Evolutionary conservation across 2,329 filamentous ascomycete genomes (phyloP).

Genomic region (Aschersonia sp.): DNA sequence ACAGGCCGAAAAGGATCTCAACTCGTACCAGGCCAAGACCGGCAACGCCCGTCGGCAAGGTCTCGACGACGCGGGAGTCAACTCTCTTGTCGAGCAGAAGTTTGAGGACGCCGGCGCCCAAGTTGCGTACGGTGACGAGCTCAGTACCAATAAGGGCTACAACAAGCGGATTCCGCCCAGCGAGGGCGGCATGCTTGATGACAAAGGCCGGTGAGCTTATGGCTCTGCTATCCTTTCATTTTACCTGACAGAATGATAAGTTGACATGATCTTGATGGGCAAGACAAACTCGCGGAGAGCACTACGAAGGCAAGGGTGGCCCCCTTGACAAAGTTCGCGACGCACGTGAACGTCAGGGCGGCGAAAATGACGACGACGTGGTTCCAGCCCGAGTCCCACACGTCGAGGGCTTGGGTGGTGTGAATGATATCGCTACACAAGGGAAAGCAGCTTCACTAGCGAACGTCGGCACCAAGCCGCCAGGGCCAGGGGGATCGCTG

Average conservation of each 20-base stretch:
- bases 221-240: neutral
- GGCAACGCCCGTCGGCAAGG: constrained; percentile 23
- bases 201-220: constrained; percentile 25
- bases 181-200: constrained; percentile 29
- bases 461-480: constrained; percentile 22
- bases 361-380: constrained; percentile 23
- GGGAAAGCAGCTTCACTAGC: constrained; percentile 21
- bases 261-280: neutral
- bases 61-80: constrained; percentile 26
- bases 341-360: constrained; percentile 7
- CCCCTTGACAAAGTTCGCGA: constrained; percentile 22
- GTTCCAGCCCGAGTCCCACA: constrained; percentile 11
- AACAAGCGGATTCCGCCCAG: constrained; percentile 29
- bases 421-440: constrained; percentile 15
- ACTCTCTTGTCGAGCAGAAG: constrained; percentile 24
- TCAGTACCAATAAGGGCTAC: constrained; percentile 29
- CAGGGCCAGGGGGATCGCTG: constrained; percentile 19
- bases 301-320: constrained; percentile 28
- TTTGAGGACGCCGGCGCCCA: constrained; percentile 15
- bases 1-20: constrained; percentile 31
- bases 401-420: constrained; percentile 8
- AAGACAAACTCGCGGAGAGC: constrained; percentile 27
- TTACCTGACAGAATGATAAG: neutral
- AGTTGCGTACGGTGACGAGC: constrained; percentile 21
- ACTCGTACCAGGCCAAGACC: constrained; percentile 32